Base-by-base conservation (phyloP, 768 basidiomycete species). In the Boletus huronensis region DNA sequence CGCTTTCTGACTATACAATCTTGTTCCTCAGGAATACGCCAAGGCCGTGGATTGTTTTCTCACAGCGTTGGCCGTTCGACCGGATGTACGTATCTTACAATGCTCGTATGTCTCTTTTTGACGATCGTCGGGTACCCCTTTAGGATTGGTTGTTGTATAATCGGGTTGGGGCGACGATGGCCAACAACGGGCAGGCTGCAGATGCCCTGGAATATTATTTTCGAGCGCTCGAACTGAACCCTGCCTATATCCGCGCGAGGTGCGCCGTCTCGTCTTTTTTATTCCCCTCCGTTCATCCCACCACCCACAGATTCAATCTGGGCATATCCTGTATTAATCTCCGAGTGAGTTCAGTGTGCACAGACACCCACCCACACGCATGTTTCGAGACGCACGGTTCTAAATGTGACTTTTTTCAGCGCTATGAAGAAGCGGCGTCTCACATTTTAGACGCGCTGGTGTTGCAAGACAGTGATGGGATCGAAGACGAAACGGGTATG, bases 41-140 rank as follows among this genome's bases (percentile, higher is more conserved):
- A 95, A 93, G 69, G 93, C 96, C 0, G 85, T 88, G 56, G 97
- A 99, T 68, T 99, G 97, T 75, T 98, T 99, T 74, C 78, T 78
- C 45, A 80, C 95, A 0, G 97, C 97, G 1, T 73, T 98, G 55
- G 85, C 85, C 4, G 85, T 93, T 48, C 79, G 93, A 54, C 96
- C 94, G 2, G 86, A 93, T 51, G 95, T 97, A 66, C 52, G 77
- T 64, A 21, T 42, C 3, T 31, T 35, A 6, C 3, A n/a, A 14
- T 7, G 29, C 35, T 28, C 17, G 6, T 11, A 19, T 45, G 16
- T 8, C 23, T n/a, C 25, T 13, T 47, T 34, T 53, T 60, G 23
- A 58, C 31, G 17, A 14, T 38, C 6, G 8, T 7, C 9, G 40
- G 35, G 25, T 17, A 31, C 26, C 13, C 28, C 21, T 17, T 53